A percentile compares a stretch with the other conserved stretches of the same genome.
Conservation (phyloP, 1,284 basidiomycete genomes). For the Leccinum griseonigrum region DNA sequence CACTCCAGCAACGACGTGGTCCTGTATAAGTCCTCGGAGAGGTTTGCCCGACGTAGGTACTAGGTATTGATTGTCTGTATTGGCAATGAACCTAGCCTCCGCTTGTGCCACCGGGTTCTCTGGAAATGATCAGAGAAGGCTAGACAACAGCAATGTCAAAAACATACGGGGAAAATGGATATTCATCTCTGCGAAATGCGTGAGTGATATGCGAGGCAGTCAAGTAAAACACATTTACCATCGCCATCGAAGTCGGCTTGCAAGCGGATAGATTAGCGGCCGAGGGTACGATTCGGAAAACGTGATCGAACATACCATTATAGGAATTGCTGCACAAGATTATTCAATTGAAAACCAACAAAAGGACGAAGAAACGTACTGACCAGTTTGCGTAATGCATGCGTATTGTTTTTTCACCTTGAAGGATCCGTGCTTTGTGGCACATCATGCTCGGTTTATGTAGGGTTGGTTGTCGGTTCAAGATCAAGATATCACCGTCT, state of each 20-base stretch:
- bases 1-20: constrained; percentile 97
- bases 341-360: constrained; percentile 7
- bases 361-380: constrained; percentile 26
- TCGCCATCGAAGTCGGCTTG: constrained; percentile 99
- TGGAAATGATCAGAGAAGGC: constrained; percentile 30
- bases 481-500: constrained; percentile 94
- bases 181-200: constrained; percentile 82
- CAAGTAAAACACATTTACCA: constrained; percentile 46
- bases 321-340: constrained; percentile 81
- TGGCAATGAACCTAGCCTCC: constrained; percentile 92
- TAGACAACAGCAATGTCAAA: constrained; percentile 6
- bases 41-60: constrained; percentile 98
- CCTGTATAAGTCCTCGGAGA: constrained; percentile 96
- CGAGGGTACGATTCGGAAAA: constrained; percentile 3
- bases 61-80: constrained; percentile 98
- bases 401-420: constrained; percentile 97
- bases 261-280: constrained; percentile 14
- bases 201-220: constrained; percentile 14
- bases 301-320: constrained; percentile 61
- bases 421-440: constrained; percentile 89
- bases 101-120: constrained; percentile 93
- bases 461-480: constrained; percentile 98
- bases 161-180: constrained; percentile 95
- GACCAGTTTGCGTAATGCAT: constrained; percentile 99
- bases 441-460: constrained; percentile 99